Conservation (phyloP, 768 basidiomycete species). For the Coprinellus aureogranulatus region DNA sequence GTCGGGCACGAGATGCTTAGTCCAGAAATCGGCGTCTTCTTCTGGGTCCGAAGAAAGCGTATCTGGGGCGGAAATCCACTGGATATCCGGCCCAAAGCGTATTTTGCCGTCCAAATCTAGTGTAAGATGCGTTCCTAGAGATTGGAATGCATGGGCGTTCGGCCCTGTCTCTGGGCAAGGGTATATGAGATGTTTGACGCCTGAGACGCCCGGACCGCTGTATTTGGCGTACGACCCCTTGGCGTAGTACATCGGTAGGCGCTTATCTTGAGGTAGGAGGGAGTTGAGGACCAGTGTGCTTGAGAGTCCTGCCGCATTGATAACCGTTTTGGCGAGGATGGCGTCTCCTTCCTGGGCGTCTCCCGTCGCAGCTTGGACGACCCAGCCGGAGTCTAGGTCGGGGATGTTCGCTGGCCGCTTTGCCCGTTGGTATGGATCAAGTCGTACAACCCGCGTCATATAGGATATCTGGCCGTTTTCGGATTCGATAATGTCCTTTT, state of each 20-base stretch:
- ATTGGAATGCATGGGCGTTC: slow-evolving; percentile 67
- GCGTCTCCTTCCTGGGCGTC: slow-evolving; percentile 49
- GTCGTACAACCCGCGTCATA: slow-evolving; percentile 78
- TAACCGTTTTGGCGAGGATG: slow-evolving; percentile 68
- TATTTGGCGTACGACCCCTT: slow-evolving; percentile 89
- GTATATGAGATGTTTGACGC: slow-evolving; percentile 80
- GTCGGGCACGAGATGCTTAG: slow-evolving; percentile 57
- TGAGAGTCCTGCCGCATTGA: slow-evolving; percentile 82
- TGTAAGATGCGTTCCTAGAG: slow-evolving; percentile 89
- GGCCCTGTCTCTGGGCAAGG: slow-evolving; percentile 75
- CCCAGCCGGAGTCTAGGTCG: slow-evolving; percentile 65
- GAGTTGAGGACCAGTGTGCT: slow-evolving; percentile 70
- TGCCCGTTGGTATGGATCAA: slow-evolving; percentile 58
- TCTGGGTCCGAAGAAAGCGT: slow-evolving; percentile 28
- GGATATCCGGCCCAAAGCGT: slow-evolving; percentile 89
- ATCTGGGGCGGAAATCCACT: slow-evolving; percentile 70
- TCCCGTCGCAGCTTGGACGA: slow-evolving; percentile 74
- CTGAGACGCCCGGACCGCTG: slow-evolving; percentile 68
- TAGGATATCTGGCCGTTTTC: slow-evolving; percentile 70
- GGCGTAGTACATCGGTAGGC: slow-evolving; percentile 76
- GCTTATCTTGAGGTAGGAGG: slow-evolving; percentile 52
- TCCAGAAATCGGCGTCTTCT: slow-evolving; percentile 75
- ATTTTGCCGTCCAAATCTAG: slow-evolving; percentile 82
- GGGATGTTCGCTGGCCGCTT: slow-evolving; percentile 16
- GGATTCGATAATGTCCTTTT: slow-evolving; percentile 74